phyloP scores from a whole-genome alignment of 2,329 filamentous ascomycete species.

The Pezicula radicicola region DNA sequence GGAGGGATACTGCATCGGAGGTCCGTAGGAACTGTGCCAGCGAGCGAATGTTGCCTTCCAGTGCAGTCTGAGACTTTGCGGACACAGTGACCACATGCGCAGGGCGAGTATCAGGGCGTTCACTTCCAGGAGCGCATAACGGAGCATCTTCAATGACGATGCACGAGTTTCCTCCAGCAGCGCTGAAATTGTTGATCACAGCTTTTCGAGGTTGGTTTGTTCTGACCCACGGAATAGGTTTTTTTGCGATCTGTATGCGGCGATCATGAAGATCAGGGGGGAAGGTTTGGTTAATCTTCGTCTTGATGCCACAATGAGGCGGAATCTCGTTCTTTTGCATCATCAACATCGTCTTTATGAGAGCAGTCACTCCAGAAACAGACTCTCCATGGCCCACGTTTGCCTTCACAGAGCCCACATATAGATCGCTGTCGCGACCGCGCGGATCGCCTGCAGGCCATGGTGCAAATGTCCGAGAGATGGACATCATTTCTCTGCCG shows the following conservation, averaged over 20 bases:
- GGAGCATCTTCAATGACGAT: too few species aligned
- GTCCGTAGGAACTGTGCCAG: too few species aligned
- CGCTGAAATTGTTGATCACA: constrained; percentile 46
- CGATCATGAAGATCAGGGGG: constrained; percentile 33
- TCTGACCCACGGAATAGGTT: background rate
- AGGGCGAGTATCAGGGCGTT: constrained; percentile 31
- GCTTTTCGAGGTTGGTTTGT: constrained; percentile 33
- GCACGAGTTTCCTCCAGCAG: too few species aligned
- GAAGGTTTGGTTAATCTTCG: constrained; percentile 26
- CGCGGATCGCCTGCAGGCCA: constrained; percentile 41
- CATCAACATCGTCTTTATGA: too few species aligned
- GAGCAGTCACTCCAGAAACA: too few species aligned
- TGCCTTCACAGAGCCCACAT: constrained; percentile 58
- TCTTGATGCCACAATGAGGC: constrained; percentile 23
- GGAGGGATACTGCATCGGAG: too few species aligned
- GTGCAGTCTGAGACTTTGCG: too few species aligned
- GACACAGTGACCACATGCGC: too few species aligned
- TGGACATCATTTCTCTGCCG: constrained; percentile 76
- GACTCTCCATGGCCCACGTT: too few species aligned
- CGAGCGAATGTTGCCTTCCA: too few species aligned
- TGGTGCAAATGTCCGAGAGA: constrained; percentile 63
- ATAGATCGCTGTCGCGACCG: constrained; percentile 55
- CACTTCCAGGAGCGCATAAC: constrained; percentile 29
- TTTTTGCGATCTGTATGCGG: constrained; percentile 25
- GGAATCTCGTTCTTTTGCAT: too few species aligned